These are phyloP conservation scores for Citrus cavaleriei DNA, from an alignment of 345 rosid genomes.

Conservation along the genomic window DNA sequence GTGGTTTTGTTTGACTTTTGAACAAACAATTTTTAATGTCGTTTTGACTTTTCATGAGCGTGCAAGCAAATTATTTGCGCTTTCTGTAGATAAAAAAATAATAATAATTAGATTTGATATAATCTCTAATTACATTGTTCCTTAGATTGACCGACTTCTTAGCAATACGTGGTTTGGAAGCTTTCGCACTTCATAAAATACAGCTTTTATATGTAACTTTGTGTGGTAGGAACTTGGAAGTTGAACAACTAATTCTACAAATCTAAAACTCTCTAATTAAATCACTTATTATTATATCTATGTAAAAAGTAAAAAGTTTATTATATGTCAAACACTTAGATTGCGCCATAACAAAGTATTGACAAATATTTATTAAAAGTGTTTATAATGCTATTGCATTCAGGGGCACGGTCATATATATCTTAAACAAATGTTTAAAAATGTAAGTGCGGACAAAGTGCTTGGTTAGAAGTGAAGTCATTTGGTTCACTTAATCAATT, in stretches of 20 bases:
- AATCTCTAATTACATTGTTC: not conserved
- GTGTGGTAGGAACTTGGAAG: not conserved
- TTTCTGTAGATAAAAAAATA: no score
- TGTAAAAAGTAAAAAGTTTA: no score
- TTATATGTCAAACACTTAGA: no score
- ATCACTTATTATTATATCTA: no score
- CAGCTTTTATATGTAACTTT: not conserved
- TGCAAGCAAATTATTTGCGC: not conserved
- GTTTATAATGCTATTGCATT: no score
- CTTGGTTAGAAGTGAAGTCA: no score
- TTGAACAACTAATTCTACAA: not conserved
- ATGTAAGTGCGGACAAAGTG: no score
- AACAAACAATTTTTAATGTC: not conserved
- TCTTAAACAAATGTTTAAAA: no score
- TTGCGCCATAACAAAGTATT: no score
- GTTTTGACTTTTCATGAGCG: slow-evolving; percentile 1
- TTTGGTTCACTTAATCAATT: no score
- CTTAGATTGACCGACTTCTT: not conserved
- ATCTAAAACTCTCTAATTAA: not conserved
- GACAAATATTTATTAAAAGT: no score
- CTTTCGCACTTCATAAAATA: not conserved
- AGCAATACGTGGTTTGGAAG: not conserved
- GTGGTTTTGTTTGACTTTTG: not conserved
- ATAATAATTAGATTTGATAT: not conserved
- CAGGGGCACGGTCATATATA: no score